Base-by-base conservation (phyloP, 106 monocot species). In the Xerophyta viscosa region DNA sequence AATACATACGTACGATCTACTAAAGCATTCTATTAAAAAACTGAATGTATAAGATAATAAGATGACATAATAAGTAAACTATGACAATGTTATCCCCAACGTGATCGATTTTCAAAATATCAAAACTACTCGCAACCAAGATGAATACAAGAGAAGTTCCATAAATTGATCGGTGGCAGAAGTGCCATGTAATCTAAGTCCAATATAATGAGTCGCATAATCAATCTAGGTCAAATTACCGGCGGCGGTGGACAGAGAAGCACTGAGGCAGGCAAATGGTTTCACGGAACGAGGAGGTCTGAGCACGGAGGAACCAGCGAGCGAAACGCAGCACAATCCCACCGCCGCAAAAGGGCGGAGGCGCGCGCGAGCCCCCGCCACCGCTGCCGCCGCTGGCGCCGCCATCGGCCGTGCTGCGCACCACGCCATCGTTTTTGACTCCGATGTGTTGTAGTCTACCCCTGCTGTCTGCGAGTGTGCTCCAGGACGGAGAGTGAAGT, bases 181-280 rank as follows among this genome's bases (percentile, higher is more conserved):
- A 46, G 24, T 45, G 47, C 58, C 7, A 33, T 33, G 33, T 10
- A n/a, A n/a, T n/a, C n/a, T n/a, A n/a, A n/a, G n/a, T n/a, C n/a
- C n/a, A n/a, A n/a, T n/a, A n/a, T n/a, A n/a, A n/a, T n/a, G n/a
- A n/a, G n/a, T n/a, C n/a, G n/a, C n/a, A n/a, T n/a, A n/a, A n/a
- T n/a, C n/a, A n/a, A n/a, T n/a, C n/a, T n/a, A n/a, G n/a, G n/a
- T n/a, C n/a, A n/a, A 12, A 24, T 48, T 48, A 48, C 48, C 30
- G 17, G 51, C 26, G 52, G 49, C 21, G 27, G 66, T 29, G 50
- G 71, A 71, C 28, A 68, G 14, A 30, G 82, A 8, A 12, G 75
- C 65, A 36, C 31, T 56, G 33, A 63, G 9, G 27, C 70, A 88
- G 4, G 88, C 79, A 50, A 87, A 71, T 31, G 70, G 57, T 6